These are phyloP conservation scores for Pseudoperonospora humuli DNA, from an alignment of 352 stramenopile species.

Conservation along the genomic window DNA sequence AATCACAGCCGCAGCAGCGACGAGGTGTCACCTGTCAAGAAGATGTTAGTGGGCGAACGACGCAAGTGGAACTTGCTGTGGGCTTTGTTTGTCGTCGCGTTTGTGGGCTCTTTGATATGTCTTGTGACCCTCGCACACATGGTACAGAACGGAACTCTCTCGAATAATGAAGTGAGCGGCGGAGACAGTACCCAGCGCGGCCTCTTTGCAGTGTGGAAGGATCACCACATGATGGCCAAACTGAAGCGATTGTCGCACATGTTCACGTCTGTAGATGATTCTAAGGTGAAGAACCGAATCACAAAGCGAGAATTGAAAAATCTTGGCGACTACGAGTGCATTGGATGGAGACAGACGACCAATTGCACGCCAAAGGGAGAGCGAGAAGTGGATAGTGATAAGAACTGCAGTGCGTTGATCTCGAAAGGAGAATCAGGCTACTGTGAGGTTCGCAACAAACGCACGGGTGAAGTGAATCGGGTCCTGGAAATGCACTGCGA, in stretches of 20 bases:
- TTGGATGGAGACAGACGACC: slow-evolving; percentile 45
- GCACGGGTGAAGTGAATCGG: slow-evolving; percentile 26
- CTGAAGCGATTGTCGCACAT: slow-evolving; percentile 34
- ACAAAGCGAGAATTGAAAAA: slow-evolving; percentile 21
- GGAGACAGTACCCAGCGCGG: slow-evolving; percentile 14
- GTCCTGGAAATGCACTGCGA: slow-evolving; percentile 64
- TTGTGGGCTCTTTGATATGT: slow-evolving; percentile 44
- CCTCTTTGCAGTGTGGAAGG: slow-evolving; percentile 33
- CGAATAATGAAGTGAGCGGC: slow-evolving; percentile 36
- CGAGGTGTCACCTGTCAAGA: slow-evolving; percentile 3
- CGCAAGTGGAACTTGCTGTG: slow-evolving; percentile 40
- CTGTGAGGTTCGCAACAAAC: slow-evolving; percentile 44
- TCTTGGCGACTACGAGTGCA: slow-evolving; percentile 46
- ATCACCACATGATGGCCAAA: slow-evolving; percentile 33
- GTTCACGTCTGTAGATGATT: slow-evolving; percentile 26
- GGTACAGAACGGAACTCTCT: slow-evolving; percentile 36
- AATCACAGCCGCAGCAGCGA: slow-evolving; percentile 24
- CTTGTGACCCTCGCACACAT: slow-evolving; percentile 39
- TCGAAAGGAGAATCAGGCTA: slow-evolving; percentile 40
- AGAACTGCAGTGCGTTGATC: slow-evolving; percentile 31
- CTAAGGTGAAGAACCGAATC: slow-evolving; percentile 13
- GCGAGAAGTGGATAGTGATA: slow-evolving; percentile 31
- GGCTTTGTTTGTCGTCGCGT: slow-evolving; percentile 35
- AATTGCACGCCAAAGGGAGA: slow-evolving; percentile 38
- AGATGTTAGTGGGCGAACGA: slow-evolving; percentile 13